Evolutionary conservation across 2,329 filamentous ascomycete species (phyloP).

Genomic region (Sporothrix globosa): DNA sequence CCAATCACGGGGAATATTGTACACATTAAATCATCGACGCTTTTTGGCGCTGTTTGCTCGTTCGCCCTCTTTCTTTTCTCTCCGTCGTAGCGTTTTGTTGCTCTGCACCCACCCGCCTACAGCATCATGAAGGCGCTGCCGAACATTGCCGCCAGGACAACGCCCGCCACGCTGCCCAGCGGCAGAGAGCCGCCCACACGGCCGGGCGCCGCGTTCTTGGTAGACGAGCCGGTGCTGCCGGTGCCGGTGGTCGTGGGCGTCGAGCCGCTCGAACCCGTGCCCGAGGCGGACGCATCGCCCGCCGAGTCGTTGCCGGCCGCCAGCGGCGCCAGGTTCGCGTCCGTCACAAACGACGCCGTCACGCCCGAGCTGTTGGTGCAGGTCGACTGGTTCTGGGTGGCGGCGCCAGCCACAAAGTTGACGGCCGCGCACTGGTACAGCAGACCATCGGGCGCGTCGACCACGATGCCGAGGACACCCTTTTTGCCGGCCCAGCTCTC

Average conservation of each 20-base stretch:
- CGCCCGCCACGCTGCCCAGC: conserved; percentile 28
- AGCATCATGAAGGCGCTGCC: conserved; percentile 34
- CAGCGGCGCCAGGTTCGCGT: conserved; percentile 43
- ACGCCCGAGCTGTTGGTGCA: conserved; percentile 49
- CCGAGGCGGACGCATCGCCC: conserved; percentile 18
- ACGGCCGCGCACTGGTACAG: conserved; percentile 53
- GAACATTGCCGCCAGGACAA: conserved; percentile 25
- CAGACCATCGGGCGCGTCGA: conserved; percentile 58
- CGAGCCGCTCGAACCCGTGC: conserved; percentile 31
- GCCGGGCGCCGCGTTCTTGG: conserved; percentile 30
- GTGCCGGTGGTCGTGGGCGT: conserved; percentile 17
- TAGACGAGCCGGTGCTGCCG: conserved; percentile 24
- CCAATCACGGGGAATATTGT: conserved; percentile 22
- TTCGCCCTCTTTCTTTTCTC: background rate
- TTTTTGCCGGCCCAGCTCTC: conserved; percentile 57
- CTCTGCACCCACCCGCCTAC: background rate
- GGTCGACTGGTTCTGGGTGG: conserved; percentile 34
- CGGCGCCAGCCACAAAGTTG: conserved; percentile 55
- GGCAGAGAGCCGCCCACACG: conserved; percentile 25
- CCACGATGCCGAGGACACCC: conserved; percentile 58
- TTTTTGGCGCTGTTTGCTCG: background rate
- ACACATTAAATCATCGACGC: conserved; percentile 9
- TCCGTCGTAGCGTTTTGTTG: background rate
- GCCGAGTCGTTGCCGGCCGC: conserved; percentile 33
- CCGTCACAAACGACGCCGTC: conserved; percentile 41